Conservation (phyloP, 2,329 filamentous ascomycete genomes). For the Capronia epimyces region DNA sequence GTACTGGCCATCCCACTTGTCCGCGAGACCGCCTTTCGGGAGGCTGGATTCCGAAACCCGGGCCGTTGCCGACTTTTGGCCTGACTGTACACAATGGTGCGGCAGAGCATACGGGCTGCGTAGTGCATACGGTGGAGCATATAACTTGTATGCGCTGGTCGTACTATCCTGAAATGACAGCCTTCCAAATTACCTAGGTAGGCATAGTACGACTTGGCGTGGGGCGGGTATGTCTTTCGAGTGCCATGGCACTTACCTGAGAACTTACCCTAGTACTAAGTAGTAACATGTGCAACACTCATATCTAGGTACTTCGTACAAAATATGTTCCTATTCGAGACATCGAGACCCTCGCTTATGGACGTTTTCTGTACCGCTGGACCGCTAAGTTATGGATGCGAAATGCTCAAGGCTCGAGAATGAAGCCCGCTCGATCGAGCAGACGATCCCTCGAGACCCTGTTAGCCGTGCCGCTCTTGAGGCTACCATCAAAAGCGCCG, state of each 20-base stretch:
- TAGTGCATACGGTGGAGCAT: background rate
- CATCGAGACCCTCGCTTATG: too few relatives aligned
- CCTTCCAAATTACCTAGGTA: too few relatives aligned
- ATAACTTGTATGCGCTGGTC: background rate
- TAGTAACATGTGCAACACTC: too few relatives aligned
- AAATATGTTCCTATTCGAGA: too few relatives aligned
- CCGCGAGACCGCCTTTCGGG: too few relatives aligned
- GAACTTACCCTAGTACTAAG: too few relatives aligned
- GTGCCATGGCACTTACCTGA: too few relatives aligned
- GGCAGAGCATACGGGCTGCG: background rate
- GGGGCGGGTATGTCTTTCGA: too few relatives aligned
- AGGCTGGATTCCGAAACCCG: conserved; percentile 3
- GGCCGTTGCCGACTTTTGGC: conserved; percentile 10
- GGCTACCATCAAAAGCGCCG: conserved; percentile 69
- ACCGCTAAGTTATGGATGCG: conserved; percentile 6
- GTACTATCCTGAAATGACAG: too few relatives aligned
- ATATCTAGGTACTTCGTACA: background rate
- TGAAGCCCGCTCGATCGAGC: conserved; percentile 21
- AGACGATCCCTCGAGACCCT: conserved; percentile 10
- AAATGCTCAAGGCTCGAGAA: conserved; percentile 19
- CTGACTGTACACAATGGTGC: background rate
- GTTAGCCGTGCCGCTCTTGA: conserved; percentile 60
- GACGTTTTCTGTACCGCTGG: background rate
- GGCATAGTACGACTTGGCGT: too few relatives aligned
- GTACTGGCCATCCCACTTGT: background rate